Evolutionary conservation across 2,329 filamentous ascomycete genomes (phyloP).

Genomic region (Neospermospora avenae): DNA sequence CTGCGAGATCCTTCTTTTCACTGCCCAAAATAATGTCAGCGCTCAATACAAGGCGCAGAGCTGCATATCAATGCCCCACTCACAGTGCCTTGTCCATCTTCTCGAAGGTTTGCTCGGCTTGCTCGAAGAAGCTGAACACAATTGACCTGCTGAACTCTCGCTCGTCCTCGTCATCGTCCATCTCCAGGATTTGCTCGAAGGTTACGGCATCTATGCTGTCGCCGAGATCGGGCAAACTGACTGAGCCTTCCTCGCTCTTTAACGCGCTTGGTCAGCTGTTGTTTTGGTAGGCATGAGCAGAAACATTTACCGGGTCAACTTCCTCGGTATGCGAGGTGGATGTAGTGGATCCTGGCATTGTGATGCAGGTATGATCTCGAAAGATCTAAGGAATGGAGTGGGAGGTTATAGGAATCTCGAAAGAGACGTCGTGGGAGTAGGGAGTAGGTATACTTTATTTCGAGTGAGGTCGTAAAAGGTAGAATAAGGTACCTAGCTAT

Average conservation of each 20-base stretch:
- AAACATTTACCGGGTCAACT: conserved; percentile 20
- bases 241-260: conserved; percentile 36
- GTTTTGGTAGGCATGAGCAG: not conserved
- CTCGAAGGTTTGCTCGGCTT: conserved; percentile 80
- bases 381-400: not conserved
- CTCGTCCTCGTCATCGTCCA: conserved; percentile 88
- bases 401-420: not conserved
- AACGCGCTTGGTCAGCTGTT: conserved; percentile 8
- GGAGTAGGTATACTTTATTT: not conserved
- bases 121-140: conserved; percentile 88
- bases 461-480: too few species aligned
- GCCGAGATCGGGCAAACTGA: conserved; percentile 53
- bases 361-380: not conserved
- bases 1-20: conserved; percentile 61
- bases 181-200: conserved; percentile 95
- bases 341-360: conserved; percentile 6
- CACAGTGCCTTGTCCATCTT: conserved; percentile 84
- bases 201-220: conserved; percentile 76
- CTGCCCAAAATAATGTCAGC: conserved; percentile 43
- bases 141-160: conserved; percentile 86
- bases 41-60: not conserved
- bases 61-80: conserved; percentile 40
- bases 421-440: not conserved
- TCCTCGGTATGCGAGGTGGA: not conserved
- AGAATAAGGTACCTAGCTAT: too few species aligned